Base-by-base conservation (phyloP, 2,329 filamentous ascomycete species). In the Cercospora zeina region DNA sequence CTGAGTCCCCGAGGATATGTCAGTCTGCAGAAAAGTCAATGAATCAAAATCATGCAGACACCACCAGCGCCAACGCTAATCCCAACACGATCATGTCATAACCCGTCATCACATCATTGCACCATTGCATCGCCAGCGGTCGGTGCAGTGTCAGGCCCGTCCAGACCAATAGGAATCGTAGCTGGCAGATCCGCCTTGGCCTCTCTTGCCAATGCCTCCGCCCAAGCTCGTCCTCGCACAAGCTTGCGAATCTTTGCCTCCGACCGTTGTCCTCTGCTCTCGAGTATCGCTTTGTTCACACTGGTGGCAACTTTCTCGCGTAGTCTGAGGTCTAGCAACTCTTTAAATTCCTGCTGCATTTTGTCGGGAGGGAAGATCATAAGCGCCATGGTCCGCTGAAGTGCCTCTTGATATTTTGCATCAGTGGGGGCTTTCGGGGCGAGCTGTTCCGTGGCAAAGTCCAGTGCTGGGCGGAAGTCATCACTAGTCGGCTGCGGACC, bases 351-450 rank as follows among this genome's bases (percentile, higher is more conserved):
- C 2, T 90, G 87, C 49, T 90, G 86, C 37, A 97, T 83, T 57
- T 86, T 88, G 58, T 95, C 89, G n/a, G 86, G 83, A 0, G 91
- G 87, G 69, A 97, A 96, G 47, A 99, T 89, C 39, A 99, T 81
- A 42, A 99, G 83, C 0, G 91, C 89, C 88, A 99, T 96, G 0
- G 95, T 97, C 73, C 88, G 86, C 77, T 99, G 95, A 10, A 99
- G 82, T 64, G 96, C 92, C 67, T 89, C 85, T 11, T 97, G 82
- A 68, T 96, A 97, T 49, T 89, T 86, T 3, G 85, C 83, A 67
- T 92, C 91, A 4, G 87, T 90, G 0, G 93, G 88, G 7, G 93
- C 95, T 59, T 91, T 87, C 3, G 95, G 93, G 10, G 91, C 92
- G 13, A 99, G 84, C 70, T 97, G 89, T 36, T 88, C 85, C 0